Evolutionary conservation across 2,329 filamentous ascomycete species (phyloP).

Genomic region (Ascochyta fabae): DNA sequence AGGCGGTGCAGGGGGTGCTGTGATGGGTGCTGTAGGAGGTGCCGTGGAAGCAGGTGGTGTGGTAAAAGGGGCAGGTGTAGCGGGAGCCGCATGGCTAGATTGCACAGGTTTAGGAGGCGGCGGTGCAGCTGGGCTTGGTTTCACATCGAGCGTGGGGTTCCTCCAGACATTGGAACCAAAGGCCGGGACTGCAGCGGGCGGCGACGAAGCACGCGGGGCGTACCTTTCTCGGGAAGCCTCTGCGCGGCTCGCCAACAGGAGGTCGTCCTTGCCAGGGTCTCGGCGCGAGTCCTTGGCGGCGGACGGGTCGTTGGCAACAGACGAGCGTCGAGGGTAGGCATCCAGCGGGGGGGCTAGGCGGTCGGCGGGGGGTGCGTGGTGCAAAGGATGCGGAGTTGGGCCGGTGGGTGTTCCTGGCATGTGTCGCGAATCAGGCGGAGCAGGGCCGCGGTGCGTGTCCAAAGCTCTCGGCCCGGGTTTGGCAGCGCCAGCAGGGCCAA

Average conservation of each 20-base stretch:
- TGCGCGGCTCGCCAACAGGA: conserved; percentile 53
- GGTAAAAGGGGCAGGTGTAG: conserved; percentile 14
- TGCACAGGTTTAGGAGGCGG: conserved; percentile 40
- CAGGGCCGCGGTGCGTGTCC: conserved; percentile 42
- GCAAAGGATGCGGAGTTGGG: conserved; percentile 40
- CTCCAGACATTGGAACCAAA: conserved; percentile 58
- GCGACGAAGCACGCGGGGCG: conserved; percentile 57
- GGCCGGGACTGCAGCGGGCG: conserved; percentile 63
- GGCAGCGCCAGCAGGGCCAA: conserved; percentile 40
- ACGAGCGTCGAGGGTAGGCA: conserved; percentile 46
- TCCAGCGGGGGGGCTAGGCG: conserved; percentile 40
- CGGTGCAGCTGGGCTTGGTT: conserved; percentile 28
- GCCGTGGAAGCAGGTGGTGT: too few relatives aligned
- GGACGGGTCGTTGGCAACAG: conserved; percentile 43
- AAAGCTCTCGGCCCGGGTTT: conserved; percentile 39
- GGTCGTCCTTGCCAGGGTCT: conserved; percentile 53
- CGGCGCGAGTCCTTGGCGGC: conserved; percentile 44
- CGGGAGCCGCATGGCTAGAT: conserved; percentile 24
- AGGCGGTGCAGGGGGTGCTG: conserved; percentile 27
- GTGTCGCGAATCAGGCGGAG: conserved; percentile 39
- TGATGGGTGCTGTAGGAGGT: too few relatives aligned
- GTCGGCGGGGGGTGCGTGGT: conserved; percentile 43
- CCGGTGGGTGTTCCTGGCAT: conserved; percentile 44
- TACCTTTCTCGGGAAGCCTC: conserved; percentile 56
- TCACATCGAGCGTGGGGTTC: conserved; percentile 47